A percentile compares a stretch with the other conserved stretches of the same genome.
These are phyloP conservation scores for Coffea eugenioides DNA, from an alignment of 257 asterid genomes.

Conservation along the genomic window DNA sequence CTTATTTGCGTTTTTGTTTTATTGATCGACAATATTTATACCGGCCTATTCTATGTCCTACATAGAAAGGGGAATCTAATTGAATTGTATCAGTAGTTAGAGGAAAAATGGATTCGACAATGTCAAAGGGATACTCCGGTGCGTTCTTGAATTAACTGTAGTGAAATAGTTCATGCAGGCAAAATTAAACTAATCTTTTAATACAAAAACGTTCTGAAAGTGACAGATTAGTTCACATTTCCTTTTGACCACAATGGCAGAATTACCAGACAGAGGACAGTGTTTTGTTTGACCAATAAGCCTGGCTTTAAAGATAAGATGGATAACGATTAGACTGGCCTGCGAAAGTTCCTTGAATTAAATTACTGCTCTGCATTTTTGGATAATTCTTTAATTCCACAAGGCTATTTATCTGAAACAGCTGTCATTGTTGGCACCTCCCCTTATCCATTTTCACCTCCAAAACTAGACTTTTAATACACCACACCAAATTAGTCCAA, in stretches of 20 bases:
- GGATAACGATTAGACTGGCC: background rate
- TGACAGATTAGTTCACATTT: background rate
- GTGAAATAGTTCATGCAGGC: too few species aligned
- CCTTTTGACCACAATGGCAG: background rate
- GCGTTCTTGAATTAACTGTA: too few species aligned
- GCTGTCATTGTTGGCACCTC: slow-evolving; percentile 9
- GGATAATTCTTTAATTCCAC: background rate
- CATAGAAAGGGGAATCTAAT: too few species aligned
- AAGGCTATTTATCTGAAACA: background rate
- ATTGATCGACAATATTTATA: too few species aligned
- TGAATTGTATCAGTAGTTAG: too few species aligned
- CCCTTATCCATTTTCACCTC: background rate
- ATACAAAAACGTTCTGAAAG: background rate
- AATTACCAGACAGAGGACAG: background rate
- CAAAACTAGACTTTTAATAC: background rate
- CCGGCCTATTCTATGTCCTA: too few species aligned
- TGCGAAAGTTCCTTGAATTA: background rate
- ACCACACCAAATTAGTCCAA: background rate
- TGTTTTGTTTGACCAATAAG: background rate
- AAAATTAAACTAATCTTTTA: too few species aligned
- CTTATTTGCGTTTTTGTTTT: too few species aligned
- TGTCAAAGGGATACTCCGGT: too few species aligned
- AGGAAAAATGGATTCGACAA: too few species aligned
- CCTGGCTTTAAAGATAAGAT: background rate
- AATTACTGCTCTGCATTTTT: background rate